Evolutionary conservation across 1,284 basidiomycete genomes (phyloP), one percentile per base, ranked within the genome.

Genomic region (Tilletia horrida): DNA sequence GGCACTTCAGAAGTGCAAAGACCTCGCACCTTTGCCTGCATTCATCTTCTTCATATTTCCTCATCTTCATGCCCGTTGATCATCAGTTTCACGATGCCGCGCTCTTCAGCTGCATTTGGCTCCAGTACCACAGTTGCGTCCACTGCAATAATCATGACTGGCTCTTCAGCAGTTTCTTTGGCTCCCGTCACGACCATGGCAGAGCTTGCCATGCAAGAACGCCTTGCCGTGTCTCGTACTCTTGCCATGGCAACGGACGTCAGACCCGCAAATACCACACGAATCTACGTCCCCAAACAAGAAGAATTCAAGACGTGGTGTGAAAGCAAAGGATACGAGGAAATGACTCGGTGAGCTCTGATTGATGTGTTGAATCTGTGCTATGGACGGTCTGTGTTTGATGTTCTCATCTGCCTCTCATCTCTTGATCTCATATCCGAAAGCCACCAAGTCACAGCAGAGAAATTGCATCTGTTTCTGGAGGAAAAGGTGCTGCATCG

Each of bases 271-370:
- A 52, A 52, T 21, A 52, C 50, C 14, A 52, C 50, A 13, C 50
- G 50, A 3, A 52, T 21, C 23, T 52, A 52, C 23, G 23, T 13
- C 11, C 50, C 50, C 13, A 52, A 52, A 13, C 50, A 52, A 21
- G 6, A 21, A 2, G 50, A 52, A 21, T 52, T 18, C 18, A 52
- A 23, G 50, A 23, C 3, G 2, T 52, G 50, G 50, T 18, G 18
- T 27, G 50, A 52, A 21, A 27, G 27, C 11, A 52, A 52, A 13
- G 50, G 50, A 3, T 52, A 21, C 27, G 50, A 52, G 11, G 50
- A 52, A 27, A 52, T 52, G 50, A 21, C 50, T 13, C 50, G 50
- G 50, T 52, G 50, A 52, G 50, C 27, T 9, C 11, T 44, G 43
- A 44, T 44, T 9, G 43, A 9, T 44, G 43, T 44, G 43, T 18